Evolutionary conservation across 2,329 filamentous ascomycete species (phyloP).

Genomic region (Septoria linicola): DNA sequence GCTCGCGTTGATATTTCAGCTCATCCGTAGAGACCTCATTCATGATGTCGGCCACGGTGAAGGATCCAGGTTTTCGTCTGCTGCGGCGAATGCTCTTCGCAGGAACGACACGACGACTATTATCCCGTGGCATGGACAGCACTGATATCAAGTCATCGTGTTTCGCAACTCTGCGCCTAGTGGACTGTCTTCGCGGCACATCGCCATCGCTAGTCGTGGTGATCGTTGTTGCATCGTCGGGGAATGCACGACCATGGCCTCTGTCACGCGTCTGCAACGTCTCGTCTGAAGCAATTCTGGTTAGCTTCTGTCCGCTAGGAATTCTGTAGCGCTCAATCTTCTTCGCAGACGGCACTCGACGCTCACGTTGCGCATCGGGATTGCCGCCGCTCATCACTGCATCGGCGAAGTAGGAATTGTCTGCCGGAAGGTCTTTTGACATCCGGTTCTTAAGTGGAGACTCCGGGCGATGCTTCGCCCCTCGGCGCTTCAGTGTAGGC

Average conservation of each 20-base stretch:
- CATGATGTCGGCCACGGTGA: conserved; percentile 73
- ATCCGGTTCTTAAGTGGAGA: conserved; percentile 42
- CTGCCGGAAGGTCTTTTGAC: conserved; percentile 18
- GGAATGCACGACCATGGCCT: conserved; percentile 29
- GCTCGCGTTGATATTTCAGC: conserved; percentile 80
- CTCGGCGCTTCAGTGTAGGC: conserved; percentile 38
- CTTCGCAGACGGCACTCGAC: conserved; percentile 16
- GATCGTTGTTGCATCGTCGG: conserved; percentile 33
- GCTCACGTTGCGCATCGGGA: conserved; percentile 10
- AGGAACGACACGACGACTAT: conserved; percentile 69
- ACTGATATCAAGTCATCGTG: conserved; percentile 94
- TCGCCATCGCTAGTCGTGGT: conserved; percentile 34
- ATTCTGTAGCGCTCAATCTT: conserved; percentile 17
- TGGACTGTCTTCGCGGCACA: conserved; percentile 30
- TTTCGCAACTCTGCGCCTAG: conserved; percentile 68
- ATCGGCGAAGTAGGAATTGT: conserved; percentile 11
- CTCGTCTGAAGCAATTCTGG: conserved; percentile 60
- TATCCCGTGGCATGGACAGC: conserved; percentile 63
- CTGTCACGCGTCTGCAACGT: conserved; percentile 42
- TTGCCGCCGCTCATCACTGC: conserved; percentile 26
- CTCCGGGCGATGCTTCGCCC: conserved; percentile 40
- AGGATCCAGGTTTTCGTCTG: conserved; percentile 62
- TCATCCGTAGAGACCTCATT: conserved; percentile 81
- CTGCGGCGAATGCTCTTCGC: conserved; percentile 75
- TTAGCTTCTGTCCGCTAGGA: conserved; percentile 57